These are phyloP conservation scores for Microcyclospora pomicola DNA, from an alignment of 2,329 filamentous ascomycete genomes.

Conservation along the genomic window DNA sequence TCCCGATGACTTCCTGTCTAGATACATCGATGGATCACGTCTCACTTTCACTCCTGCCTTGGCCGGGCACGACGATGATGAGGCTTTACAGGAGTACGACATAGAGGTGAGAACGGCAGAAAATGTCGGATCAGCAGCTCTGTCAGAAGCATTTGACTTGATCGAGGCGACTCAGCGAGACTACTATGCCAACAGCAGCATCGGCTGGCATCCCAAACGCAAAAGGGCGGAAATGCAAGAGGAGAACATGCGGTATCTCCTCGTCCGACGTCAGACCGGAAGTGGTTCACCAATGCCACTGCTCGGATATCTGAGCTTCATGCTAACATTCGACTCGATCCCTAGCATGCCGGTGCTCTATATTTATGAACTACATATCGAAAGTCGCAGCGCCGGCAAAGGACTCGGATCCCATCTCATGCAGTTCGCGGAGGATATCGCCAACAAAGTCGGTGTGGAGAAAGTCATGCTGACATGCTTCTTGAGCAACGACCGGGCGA, in stretches of 20 bases:
- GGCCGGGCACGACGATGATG: too few relatives aligned
- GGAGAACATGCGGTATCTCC: constrained; percentile 52
- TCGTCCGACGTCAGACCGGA: constrained; percentile 30
- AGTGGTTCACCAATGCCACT: background rate
- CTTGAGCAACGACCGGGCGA: constrained; percentile 42
- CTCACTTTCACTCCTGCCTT: too few relatives aligned
- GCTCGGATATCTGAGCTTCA: constrained; percentile 44
- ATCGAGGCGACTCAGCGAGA: constrained; percentile 52
- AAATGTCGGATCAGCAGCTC: too few relatives aligned
- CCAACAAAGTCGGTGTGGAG: constrained; percentile 38
- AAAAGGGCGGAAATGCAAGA: constrained; percentile 59
- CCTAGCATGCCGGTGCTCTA: constrained; percentile 52
- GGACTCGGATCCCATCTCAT: constrained; percentile 52
- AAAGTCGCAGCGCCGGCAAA: constrained; percentile 41
- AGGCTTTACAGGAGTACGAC: too few relatives aligned
- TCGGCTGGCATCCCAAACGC: constrained; percentile 47
- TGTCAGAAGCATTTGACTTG: constrained; percentile 18
- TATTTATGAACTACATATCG: constrained; percentile 66
- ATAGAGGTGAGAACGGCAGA: too few relatives aligned
- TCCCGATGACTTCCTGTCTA: too few relatives aligned
- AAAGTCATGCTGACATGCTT: constrained; percentile 70
- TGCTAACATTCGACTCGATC: constrained; percentile 55
- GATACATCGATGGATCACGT: too few relatives aligned
- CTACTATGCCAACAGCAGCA: constrained; percentile 45
- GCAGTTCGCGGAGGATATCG: constrained; percentile 39